Conservation (phyloP, 371 early-diverging fungal species). For the Mucor sp. region DNA sequence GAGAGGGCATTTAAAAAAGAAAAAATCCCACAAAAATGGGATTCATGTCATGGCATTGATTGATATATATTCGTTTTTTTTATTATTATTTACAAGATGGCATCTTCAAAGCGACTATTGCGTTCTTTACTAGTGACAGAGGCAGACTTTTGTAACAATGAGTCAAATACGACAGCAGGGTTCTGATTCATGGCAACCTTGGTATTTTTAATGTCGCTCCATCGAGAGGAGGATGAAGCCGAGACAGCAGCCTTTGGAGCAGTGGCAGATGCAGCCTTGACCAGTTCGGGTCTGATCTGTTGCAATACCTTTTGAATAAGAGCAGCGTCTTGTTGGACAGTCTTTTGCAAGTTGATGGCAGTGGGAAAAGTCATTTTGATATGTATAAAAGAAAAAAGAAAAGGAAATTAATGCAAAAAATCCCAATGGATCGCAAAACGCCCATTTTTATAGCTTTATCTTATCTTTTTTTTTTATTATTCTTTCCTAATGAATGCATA, state of each 20-base stretch:
- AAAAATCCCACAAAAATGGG: no score
- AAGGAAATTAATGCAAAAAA: not conserved
- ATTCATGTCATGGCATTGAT: not conserved
- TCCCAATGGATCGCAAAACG: not conserved
- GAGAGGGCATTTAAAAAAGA: no score
- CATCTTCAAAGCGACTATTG: conserved; percentile 3
- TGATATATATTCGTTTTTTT: not conserved
- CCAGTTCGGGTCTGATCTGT: not conserved
- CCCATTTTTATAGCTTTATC: not conserved
- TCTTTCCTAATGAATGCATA: not conserved
- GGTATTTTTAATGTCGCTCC: not conserved
- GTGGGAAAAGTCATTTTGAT: not conserved
- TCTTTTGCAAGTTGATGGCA: not conserved
- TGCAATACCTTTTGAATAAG: conserved; percentile 1
- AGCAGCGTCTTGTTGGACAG: not conserved
- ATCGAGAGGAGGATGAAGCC: not conserved
- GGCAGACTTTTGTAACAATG: conserved; percentile 13
- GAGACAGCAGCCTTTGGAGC: not conserved
- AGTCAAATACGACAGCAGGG: conserved; percentile 11
- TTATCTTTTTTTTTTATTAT: conserved; percentile 8
- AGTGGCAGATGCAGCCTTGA: not conserved
- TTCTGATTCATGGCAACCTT: not conserved
- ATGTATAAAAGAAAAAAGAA: not conserved
- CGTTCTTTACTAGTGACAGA: not conserved
- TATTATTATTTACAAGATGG: not conserved